These are phyloP conservation scores for Ustilago xerochloae DNA, from an alignment of 1,284 basidiomycete genomes.

Conservation along the genomic window DNA sequence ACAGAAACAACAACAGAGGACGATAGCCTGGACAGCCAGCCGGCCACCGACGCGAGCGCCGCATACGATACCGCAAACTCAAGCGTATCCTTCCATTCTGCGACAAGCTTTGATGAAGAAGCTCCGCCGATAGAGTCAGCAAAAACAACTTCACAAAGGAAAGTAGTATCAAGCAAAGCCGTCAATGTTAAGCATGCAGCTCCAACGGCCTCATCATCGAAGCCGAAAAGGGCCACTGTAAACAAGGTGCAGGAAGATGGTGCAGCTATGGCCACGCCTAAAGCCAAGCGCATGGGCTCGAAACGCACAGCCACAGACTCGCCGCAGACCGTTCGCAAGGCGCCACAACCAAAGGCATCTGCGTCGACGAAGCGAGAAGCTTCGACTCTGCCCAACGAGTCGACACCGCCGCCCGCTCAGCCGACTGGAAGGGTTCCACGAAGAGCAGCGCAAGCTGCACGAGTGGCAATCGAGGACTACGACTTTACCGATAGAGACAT, in stretches of 20 bases:
- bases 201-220: neutral
- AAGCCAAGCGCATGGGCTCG: neutral
- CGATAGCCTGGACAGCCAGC: neutral
- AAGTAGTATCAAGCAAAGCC: conserved; percentile 1
- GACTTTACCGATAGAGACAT: conserved; percentile 46
- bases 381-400: conserved; percentile 7
- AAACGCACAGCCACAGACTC: neutral
- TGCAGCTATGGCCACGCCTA: conserved; percentile 8
- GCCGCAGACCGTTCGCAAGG: conserved; percentile 11
- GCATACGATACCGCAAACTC: conserved; percentile 31
- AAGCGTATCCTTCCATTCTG: conserved; percentile 30
- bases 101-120: no score
- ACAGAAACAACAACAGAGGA: neutral
- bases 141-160: neutral
- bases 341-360: neutral
- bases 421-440: conserved; percentile 24
- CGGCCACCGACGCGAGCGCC: conserved; percentile 10
- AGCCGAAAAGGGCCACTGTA: neutral
- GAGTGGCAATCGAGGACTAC: conserved; percentile 40
- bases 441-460: conserved; percentile 38
- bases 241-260: neutral
- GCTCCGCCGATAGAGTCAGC: neutral
- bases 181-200: neutral
- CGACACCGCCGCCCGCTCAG: conserved; percentile 22
- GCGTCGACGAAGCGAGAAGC: neutral